phyloP scores from a whole-genome alignment of 768 basidiomycete genomes.

The Hygrophorus russula region DNA sequence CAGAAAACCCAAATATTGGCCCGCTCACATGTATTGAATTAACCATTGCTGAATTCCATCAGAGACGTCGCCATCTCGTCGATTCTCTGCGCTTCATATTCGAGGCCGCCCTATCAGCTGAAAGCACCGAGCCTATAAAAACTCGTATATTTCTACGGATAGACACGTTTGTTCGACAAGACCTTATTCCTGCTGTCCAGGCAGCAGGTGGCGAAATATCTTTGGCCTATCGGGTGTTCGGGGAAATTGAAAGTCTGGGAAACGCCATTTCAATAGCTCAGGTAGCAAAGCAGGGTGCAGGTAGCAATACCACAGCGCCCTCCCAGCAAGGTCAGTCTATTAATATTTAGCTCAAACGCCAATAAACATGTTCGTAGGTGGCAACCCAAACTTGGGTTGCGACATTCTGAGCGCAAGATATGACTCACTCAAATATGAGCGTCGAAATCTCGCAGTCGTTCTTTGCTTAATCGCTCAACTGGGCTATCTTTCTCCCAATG shows the following conservation, averaged over 20 bases:
- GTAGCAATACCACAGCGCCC: constrained; percentile 45
- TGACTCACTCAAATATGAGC: constrained; percentile 65
- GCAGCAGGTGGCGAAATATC: constrained; percentile 26
- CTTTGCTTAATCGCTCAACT: constrained; percentile 53
- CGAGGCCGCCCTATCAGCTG: constrained; percentile 30
- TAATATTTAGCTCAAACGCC: neutral
- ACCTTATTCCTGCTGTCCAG: constrained; percentile 34
- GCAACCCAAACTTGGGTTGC: constrained; percentile 40
- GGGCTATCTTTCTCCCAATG: constrained; percentile 46
- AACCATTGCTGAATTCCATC: constrained; percentile 57
- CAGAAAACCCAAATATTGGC: constrained; percentile 52
- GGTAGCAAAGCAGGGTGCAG: constrained; percentile 49
- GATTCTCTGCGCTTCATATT: constrained; percentile 63
- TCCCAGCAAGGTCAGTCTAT: constrained; percentile 40
- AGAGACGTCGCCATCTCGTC: constrained; percentile 55
- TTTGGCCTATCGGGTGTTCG: constrained; percentile 46
- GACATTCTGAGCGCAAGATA: constrained; percentile 59
- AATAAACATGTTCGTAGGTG: constrained; percentile 18
- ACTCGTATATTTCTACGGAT: constrained; percentile 37
- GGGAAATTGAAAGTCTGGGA: constrained; percentile 52
- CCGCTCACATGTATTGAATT: constrained; percentile 50
- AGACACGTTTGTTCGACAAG: constrained; percentile 39
- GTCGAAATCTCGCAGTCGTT: constrained; percentile 53
- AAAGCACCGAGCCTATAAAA: constrained; percentile 15
- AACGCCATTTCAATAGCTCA: constrained; percentile 42